These are phyloP conservation scores for Aspergillus arachidicola DNA, from an alignment of 2,329 filamentous ascomycete genomes.

Conservation along the genomic window DNA sequence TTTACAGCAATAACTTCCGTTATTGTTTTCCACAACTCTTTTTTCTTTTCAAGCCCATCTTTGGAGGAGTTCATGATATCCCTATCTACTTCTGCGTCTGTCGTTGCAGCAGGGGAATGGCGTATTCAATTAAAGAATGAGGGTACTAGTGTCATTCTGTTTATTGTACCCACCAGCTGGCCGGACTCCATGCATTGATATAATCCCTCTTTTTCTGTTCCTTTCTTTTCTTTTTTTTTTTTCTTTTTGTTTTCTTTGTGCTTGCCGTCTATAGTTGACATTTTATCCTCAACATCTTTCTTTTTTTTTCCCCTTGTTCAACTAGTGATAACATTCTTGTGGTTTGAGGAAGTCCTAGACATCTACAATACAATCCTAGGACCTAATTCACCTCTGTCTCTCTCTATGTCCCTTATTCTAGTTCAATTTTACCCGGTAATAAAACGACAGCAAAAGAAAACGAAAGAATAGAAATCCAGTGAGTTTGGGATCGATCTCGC, in stretches of 20 bases:
- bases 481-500: neutral
- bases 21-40: conserved; percentile 8
- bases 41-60: conserved; percentile 14
- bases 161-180: conserved; percentile 21
- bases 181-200: conserved; percentile 20
- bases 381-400: neutral
- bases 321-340: neutral
- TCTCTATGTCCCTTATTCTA: neutral
- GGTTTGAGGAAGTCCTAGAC: neutral
- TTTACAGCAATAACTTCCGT: conserved; percentile 14
- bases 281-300: neutral
- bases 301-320: neutral
- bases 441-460: neutral
- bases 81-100: conserved; percentile 18
- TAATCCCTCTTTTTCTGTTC: conserved; percentile 5
- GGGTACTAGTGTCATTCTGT: conserved; percentile 22
- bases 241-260: neutral
- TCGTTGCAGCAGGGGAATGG: conserved; percentile 19
- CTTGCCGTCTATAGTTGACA: neutral
- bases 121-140: conserved; percentile 18
- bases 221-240: neutral
- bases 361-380: neutral
- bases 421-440: neutral
- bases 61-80: conserved; percentile 28
- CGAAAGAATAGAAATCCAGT: neutral